Evolutionary conservation across 768 basidiomycete species (phyloP).

Genomic region (Trametes coccinea): DNA sequence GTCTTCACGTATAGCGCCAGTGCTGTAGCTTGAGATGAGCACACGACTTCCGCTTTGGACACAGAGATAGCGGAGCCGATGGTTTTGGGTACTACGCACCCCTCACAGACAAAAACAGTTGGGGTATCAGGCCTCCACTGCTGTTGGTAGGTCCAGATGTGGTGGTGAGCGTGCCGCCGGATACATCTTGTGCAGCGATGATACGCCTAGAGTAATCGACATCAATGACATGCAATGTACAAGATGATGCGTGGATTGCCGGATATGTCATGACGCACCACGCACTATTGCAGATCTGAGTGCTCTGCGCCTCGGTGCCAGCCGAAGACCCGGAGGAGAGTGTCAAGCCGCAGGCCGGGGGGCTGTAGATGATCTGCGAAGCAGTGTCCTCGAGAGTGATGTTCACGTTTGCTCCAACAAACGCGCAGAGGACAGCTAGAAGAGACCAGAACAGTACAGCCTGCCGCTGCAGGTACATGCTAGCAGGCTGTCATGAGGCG

Average conservation of each 20-base stretch:
- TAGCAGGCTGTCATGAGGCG: conserved; percentile 21
- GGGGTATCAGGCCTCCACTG: conserved; percentile 23
- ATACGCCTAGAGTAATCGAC: conserved; percentile 18
- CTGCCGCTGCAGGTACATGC: conserved; percentile 19
- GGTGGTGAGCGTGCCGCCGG: conserved; percentile 20
- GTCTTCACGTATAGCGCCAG: conserved; percentile 21
- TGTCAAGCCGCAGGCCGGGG: conserved; percentile 24
- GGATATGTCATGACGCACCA: conserved; percentile 17
- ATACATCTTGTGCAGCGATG: conserved; percentile 11
- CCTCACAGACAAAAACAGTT: conserved; percentile 23
- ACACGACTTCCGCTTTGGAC: neutral
- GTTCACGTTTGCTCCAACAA: conserved; percentile 15
- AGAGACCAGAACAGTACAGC: conserved; percentile 6
- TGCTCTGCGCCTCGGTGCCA: conserved; percentile 9
- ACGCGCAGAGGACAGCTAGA: conserved; percentile 3
- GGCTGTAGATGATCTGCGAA: conserved; percentile 25
- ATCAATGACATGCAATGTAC: neutral
- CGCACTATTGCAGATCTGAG: conserved; percentile 17
- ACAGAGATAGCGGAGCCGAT: neutral
- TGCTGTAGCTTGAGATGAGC: conserved; percentile 6
- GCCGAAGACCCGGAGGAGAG: conserved; percentile 4
- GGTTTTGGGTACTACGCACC: conserved; percentile 8
- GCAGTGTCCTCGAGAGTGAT: conserved; percentile 26
- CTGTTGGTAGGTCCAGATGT: conserved; percentile 22
- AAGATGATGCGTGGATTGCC: no score